Conservation (phyloP, 495 filamentous ascomycete genomes). For the Penicillium tannophilum region DNA sequence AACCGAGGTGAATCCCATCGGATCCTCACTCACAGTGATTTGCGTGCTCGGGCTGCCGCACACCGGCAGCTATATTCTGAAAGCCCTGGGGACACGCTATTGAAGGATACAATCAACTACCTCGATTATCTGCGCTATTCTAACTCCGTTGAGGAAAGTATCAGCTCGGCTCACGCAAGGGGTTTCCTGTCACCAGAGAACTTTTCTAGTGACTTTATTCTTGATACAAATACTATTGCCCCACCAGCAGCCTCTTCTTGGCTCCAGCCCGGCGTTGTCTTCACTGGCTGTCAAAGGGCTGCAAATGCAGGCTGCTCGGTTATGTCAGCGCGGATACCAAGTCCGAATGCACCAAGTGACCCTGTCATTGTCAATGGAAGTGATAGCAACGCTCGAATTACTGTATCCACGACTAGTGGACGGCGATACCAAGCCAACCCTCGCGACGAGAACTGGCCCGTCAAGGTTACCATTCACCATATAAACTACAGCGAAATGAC, state of each 20-base stretch:
- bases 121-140: slow-evolving; percentile 62
- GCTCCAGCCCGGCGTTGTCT: slow-evolving; percentile 64
- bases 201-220: slow-evolving; percentile 59
- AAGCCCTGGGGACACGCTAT: slow-evolving; percentile 39
- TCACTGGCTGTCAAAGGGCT: slow-evolving; percentile 62
- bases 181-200: slow-evolving; percentile 49
- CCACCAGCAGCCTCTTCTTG: slow-evolving; percentile 63
- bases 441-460: slow-evolving; percentile 67
- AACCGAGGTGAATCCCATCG: slow-evolving; percentile 35
- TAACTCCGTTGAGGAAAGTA: slow-evolving; percentile 56
- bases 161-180: slow-evolving; percentile 52
- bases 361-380: slow-evolving; percentile 46
- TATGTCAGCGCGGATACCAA: slow-evolving; percentile 33
- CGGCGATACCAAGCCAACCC: slow-evolving; percentile 43
- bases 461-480: slow-evolving; percentile 70
- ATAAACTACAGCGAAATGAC: slow-evolving; percentile 66
- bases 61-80: slow-evolving; percentile 51
- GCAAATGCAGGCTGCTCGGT: slow-evolving; percentile 34
- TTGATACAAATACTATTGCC: slow-evolving; percentile 56
- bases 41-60: slow-evolving; percentile 48
- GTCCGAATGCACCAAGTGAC: slow-evolving; percentile 29
- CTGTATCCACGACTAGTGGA: slow-evolving; percentile 33
- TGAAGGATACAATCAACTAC: slow-evolving; percentile 68
- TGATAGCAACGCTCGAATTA: slow-evolving; percentile 34
- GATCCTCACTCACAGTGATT: slow-evolving; percentile 43